Percentiles rank a stretch among this genome's conserved stretches.
These are phyloP conservation scores for Stereum hirsutum DNA, from an alignment of 1,284 basidiomycete species.

Conservation along the genomic window DNA sequence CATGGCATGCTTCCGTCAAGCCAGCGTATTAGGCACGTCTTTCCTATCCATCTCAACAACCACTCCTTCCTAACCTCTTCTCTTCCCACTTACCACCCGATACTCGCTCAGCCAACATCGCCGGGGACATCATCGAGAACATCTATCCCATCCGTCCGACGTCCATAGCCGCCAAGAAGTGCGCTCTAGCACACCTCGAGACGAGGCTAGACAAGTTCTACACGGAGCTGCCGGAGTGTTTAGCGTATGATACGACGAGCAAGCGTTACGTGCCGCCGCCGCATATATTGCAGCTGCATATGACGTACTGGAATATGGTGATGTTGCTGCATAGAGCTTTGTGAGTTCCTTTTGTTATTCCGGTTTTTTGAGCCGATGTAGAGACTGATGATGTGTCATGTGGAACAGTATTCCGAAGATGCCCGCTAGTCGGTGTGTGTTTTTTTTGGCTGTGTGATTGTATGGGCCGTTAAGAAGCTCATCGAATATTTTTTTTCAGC, in stretches of 20 bases:
- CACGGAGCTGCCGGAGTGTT: constrained; percentile 54
- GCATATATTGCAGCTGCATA: constrained; percentile 63
- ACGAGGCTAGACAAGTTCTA: constrained; percentile 71
- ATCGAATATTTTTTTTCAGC: too few relatives aligned
- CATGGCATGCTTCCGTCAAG: constrained; percentile 52
- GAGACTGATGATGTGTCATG: too few relatives aligned
- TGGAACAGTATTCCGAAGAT: constrained; percentile 65
- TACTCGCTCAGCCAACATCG: constrained; percentile 38
- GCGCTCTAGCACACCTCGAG: constrained; percentile 48
- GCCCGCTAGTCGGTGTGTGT: constrained; percentile 36
- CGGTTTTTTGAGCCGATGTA: too few relatives aligned
- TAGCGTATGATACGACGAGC: constrained; percentile 49
- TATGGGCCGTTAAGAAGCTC: too few relatives aligned
- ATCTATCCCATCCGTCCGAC: constrained; percentile 64
- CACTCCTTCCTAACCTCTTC: neutral
- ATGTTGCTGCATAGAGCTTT: constrained; percentile 75
- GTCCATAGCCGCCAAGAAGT: constrained; percentile 34
- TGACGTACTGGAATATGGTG: constrained; percentile 73
- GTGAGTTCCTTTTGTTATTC: constrained; percentile 34
- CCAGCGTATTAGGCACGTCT: constrained; percentile 49
- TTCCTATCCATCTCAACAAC: neutral
- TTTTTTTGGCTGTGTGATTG: too few relatives aligned
- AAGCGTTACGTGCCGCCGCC: constrained; percentile 46
- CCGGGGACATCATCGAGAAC: constrained; percentile 57
- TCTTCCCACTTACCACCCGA: neutral